A percentile compares a stretch with the other conserved stretches of the same genome.
phyloP scores from a whole-genome alignment of 495 filamentous ascomycete species.

The Neohortaea acidophila region DNA sequence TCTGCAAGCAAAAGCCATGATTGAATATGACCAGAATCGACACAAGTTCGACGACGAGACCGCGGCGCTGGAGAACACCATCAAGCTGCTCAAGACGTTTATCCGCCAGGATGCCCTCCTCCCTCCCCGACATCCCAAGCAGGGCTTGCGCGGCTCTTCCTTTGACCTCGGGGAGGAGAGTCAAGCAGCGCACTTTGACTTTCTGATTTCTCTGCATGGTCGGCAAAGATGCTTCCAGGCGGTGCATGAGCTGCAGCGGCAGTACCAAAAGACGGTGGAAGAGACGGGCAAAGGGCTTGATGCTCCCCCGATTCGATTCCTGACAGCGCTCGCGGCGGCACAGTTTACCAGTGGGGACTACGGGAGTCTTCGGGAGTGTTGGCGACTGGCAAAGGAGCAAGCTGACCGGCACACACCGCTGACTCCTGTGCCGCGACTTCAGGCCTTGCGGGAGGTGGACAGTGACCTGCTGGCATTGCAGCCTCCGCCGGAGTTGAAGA shows the following conservation, averaged over 20 bases:
- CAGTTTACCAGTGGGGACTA: slow-evolving; percentile 40
- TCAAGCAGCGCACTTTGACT: slow-evolving; percentile 36
- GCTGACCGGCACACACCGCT: slow-evolving; percentile 35
- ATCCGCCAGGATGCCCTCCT: no score
- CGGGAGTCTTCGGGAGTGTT: slow-evolving; percentile 46
- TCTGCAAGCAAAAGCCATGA: slow-evolving; percentile 28
- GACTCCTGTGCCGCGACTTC: no score
- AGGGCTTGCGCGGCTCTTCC: not conserved
- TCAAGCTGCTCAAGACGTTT: no score
- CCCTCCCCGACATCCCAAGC: no score
- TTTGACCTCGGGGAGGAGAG: not conserved
- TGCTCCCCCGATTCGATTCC: slow-evolving; percentile 38
- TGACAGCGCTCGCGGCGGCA: slow-evolving; percentile 50
- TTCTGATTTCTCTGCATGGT: slow-evolving; percentile 49
- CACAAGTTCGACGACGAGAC: slow-evolving; percentile 22
- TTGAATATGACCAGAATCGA: slow-evolving; percentile 5
- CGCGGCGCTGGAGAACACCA: no score
- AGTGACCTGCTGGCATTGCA: no score
- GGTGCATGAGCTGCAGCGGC: slow-evolving; percentile 40
- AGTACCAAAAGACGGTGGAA: slow-evolving; percentile 31
- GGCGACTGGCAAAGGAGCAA: slow-evolving; percentile 43
- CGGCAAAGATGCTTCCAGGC: slow-evolving; percentile 37
- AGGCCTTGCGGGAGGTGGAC: no score
- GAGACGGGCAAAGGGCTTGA: slow-evolving; percentile 15
- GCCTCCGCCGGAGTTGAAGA: no score